A percentile compares a stretch with the other conserved stretches of the same genome.
Evolutionary conservation across 164 flowering plant species (phyloP).

Genomic region (Tetrastigma voinierianum): DNA sequence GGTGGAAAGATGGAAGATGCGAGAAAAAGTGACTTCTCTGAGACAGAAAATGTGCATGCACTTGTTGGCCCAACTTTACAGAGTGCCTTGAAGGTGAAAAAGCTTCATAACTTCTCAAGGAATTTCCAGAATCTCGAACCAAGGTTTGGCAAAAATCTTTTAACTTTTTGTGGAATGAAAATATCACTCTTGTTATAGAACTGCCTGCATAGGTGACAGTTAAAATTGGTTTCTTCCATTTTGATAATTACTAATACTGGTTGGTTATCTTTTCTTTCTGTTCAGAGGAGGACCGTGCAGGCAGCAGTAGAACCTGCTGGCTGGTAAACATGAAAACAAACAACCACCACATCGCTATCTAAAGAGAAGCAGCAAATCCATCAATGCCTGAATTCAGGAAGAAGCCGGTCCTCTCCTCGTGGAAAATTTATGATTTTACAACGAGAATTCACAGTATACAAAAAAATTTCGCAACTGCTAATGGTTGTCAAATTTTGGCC

Average conservation of each 20-base stretch:
- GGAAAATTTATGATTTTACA: conserved; percentile 53
- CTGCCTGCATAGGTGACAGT: too few species aligned
- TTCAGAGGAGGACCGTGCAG: conserved; percentile 44
- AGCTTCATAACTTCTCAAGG: conserved; percentile 41
- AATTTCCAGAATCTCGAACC: conserved; percentile 53
- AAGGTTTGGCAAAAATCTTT: conserved; percentile 32
- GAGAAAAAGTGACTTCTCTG: conserved; percentile 46
- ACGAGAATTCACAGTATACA: conserved; percentile 18
- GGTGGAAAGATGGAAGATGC: conserved; percentile 44
- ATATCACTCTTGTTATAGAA: too few species aligned
- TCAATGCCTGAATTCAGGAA: conserved; percentile 45
- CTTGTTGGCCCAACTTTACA: conserved; percentile 24
- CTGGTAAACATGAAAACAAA: conserved; percentile 42
- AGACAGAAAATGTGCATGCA: conserved; percentile 50
- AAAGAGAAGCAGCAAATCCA: conserved; percentile 42
- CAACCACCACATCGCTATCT: conserved; percentile 27
- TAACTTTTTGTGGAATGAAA: background rate
- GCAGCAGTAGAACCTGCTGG: conserved; percentile 36
- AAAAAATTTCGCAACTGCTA: background rate
- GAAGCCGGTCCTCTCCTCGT: conserved; percentile 71
- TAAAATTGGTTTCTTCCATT: background rate
- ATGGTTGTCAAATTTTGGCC: conserved; percentile 10
- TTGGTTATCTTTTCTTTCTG: background rate
- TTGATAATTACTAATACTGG: background rate
- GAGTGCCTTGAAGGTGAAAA: conserved; percentile 32